Evolutionary conservation across 148 eudicot species (phyloP).

Genomic region (Vaccinium myrtillus): DNA sequence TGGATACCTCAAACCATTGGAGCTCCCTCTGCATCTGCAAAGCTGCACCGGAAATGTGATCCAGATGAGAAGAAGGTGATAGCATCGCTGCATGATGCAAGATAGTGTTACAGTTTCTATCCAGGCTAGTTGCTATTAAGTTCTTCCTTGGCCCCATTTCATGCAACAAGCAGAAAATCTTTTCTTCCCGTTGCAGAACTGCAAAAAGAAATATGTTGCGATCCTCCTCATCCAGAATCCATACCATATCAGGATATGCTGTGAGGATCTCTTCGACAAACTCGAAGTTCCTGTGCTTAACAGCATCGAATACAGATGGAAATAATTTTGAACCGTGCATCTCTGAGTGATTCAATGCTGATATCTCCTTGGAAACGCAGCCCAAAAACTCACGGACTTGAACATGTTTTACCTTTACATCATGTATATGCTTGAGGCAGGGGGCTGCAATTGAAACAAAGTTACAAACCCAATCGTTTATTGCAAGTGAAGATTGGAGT

Average conservation of each 20-base stretch:
- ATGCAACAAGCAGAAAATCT: constrained; percentile 16
- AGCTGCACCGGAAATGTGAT: constrained; percentile 21
- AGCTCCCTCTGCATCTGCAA: constrained; percentile 23
- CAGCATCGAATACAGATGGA: background rate
- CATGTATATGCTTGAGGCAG: background rate
- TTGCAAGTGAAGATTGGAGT: background rate
- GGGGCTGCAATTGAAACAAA: constrained; percentile 9
- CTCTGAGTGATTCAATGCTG: background rate
- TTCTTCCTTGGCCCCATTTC: background rate
- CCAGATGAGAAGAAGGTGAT: constrained; percentile 20
- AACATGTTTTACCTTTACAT: background rate
- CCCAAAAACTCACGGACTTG: background rate
- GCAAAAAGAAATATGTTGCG: constrained; percentile 20
- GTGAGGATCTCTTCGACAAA: constrained; percentile 14
- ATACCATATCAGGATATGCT: constrained; percentile 16
- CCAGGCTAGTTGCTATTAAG: constrained; percentile 14
- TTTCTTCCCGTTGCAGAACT: constrained; percentile 18
- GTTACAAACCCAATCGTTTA: background rate
- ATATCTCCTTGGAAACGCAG: background rate
- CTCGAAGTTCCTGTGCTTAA: background rate
- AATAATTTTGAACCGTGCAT: background rate
- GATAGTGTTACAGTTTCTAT: constrained; percentile 16
- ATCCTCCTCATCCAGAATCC: constrained; percentile 11
- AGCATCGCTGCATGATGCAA: constrained; percentile 25
- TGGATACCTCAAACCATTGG: background rate